These are phyloP conservation scores for Fusarium albosuccineum DNA, from an alignment of 2,329 filamentous ascomycete species.

Conservation along the genomic window DNA sequence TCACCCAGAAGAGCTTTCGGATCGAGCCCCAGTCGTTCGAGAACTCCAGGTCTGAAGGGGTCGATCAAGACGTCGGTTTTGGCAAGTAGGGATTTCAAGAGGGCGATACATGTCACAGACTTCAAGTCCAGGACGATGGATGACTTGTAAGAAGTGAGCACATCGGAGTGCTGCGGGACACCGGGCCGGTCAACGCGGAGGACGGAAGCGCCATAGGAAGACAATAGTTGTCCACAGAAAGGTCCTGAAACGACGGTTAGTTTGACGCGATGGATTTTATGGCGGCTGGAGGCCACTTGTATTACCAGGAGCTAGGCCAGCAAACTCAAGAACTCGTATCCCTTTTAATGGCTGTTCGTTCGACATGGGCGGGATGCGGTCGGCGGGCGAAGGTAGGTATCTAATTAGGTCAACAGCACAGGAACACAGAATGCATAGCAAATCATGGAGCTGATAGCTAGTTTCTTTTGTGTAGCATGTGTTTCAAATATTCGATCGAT, in stretches of 20 bases:
- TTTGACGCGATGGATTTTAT: no score
- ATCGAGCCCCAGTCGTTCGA: background rate
- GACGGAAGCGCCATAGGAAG: constrained; percentile 76
- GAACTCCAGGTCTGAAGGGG: background rate
- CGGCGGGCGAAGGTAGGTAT: no score
- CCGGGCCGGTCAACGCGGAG: constrained; percentile 87
- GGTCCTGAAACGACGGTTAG: background rate
- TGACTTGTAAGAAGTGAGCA: background rate
- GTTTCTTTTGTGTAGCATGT: no score
- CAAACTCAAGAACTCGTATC: no score
- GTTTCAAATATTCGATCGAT: no score
- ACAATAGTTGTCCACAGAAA: background rate
- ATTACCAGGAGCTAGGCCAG: no score
- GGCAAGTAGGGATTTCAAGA: background rate
- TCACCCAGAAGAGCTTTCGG: constrained; percentile 62
- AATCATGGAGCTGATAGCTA: no score
- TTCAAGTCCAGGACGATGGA: background rate
- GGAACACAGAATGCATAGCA: no score
- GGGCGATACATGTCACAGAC: background rate
- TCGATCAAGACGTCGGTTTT: background rate
- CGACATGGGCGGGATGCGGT: no score
- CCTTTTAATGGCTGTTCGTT: no score
- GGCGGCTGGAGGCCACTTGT: no score
- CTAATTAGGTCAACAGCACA: no score
- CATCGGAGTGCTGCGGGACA: constrained; percentile 50